Base-by-base conservation (phyloP, 768 basidiomycete genomes). In the Tricholoma hemisulphureum region DNA sequence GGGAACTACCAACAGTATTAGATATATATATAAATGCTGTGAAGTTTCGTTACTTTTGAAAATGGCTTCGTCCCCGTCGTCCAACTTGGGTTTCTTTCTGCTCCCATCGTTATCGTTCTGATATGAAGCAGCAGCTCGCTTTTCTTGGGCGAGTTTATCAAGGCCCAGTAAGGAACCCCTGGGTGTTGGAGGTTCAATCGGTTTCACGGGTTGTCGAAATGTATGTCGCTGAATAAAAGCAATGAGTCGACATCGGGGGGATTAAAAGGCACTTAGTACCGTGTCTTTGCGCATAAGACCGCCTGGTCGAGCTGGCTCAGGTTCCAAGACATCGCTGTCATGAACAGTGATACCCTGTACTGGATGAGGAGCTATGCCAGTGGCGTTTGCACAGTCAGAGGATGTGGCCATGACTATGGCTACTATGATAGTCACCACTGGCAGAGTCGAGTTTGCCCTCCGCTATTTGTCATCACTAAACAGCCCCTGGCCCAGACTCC, bases 61-160 rank as follows among this genome's bases (percentile, higher is more conserved):
- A 29, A 86, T 73, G 4, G 91, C 80, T 45, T 89, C 88, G 46
- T 83, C 79, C 16, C 78, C 80, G 23, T 87, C 84, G 43, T 85
- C 83, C 32, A 87, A 55, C 55, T 84, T 82, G 2, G 80, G 78
- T 62, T 80, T 89, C 74, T 95, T 91, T 62, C 90, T 76, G 63
- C 83, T 85, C 7, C 75, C 73, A 51, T 79, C 76, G 16, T 63
- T 69, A 53, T 77, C n/a, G n/a, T n/a, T 77, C 46, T 71, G 71
- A 45, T 66, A 60, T 8, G 77, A 74, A 2, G 79, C 80, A 11
- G 84, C 85, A 1, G 82, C 84, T 54, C 93, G 79, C 74, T 98
- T 99, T 69, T 97, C 93, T 49, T 82, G 84, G 0, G 97, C 97
- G 2, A 98, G 80, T 23, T 82, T 82, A 68, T 99, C 95, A 6